These are phyloP conservation scores for Dioszegia crocea DNA, from an alignment of 768 basidiomycete species.

Conservation along the genomic window DNA sequence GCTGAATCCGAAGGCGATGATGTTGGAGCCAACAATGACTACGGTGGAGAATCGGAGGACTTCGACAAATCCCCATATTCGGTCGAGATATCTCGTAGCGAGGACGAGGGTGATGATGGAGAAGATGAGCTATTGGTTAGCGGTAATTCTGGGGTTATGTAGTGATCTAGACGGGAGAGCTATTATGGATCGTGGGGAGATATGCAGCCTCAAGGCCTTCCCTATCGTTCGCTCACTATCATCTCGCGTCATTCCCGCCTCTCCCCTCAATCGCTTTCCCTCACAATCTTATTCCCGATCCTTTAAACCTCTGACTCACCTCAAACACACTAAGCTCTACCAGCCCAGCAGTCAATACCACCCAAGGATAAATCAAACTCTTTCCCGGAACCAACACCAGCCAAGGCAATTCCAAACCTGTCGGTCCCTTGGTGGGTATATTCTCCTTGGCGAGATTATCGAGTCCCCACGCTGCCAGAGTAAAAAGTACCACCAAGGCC, in stretches of 20 bases:
- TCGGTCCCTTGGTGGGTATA: neutral
- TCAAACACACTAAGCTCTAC: slow-evolving; percentile 80
- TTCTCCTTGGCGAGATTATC: slow-evolving; percentile 5
- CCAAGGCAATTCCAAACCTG: slow-evolving; percentile 55
- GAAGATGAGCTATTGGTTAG: slow-evolving; percentile 75
- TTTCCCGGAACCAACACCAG: slow-evolving; percentile 76
- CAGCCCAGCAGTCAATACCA: slow-evolving; percentile 78
- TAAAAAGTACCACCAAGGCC: slow-evolving; percentile 25
- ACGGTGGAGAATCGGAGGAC: slow-evolving; percentile 78
- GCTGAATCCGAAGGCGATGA: slow-evolving; percentile 81
- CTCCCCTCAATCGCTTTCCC: neutral
- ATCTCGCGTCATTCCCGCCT: too few species aligned
- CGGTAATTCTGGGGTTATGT: too few species aligned
- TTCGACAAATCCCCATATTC: slow-evolving; percentile 87
- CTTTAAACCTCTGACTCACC: slow-evolving; percentile 55
- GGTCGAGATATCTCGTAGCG: slow-evolving; percentile 82
- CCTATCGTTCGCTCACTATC: too few species aligned
- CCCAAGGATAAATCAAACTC: slow-evolving; percentile 85
- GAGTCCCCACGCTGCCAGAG: slow-evolving; percentile 23
- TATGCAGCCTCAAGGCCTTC: too few species aligned
- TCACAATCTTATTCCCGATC: neutral
- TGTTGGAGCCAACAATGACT: slow-evolving; percentile 72
- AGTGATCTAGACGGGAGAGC: too few species aligned
- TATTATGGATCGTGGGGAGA: too few species aligned
- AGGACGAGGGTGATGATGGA: slow-evolving; percentile 74